phyloP scores from a whole-genome alignment of 2,329 filamentous ascomycete genomes.

The Xylaria digitata region DNA sequence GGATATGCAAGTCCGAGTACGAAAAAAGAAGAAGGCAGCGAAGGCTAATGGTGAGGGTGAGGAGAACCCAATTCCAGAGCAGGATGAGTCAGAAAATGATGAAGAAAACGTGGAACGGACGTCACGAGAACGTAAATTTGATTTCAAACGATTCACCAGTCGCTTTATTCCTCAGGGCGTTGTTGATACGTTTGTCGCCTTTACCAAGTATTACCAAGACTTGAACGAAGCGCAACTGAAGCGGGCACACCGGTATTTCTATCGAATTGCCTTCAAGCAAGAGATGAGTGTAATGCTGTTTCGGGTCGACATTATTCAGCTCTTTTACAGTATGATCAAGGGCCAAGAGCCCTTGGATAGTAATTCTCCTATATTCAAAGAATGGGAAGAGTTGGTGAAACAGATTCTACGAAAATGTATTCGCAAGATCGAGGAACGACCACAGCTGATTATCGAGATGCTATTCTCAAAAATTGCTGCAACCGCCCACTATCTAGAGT shows the following conservation, averaged over 20 bases:
- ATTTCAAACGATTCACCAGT: slow-evolving; percentile 84
- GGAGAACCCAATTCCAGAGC: slow-evolving; percentile 66
- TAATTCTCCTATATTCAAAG: slow-evolving; percentile 74
- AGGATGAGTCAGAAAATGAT: slow-evolving; percentile 79
- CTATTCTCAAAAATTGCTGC: slow-evolving; percentile 91
- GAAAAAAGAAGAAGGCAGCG: slow-evolving; percentile 77
- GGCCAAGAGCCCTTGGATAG: slow-evolving; percentile 81
- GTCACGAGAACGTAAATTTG: slow-evolving; percentile 88
- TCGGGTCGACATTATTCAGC: slow-evolving; percentile 87
- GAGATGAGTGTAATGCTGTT: slow-evolving; percentile 90
- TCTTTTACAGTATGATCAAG: slow-evolving; percentile 92
- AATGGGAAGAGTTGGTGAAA: slow-evolving; percentile 90
- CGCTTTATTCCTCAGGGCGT: slow-evolving; percentile 87
- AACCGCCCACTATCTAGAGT: slow-evolving; percentile 88
- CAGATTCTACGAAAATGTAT: slow-evolving; percentile 85
- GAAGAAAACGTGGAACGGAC: slow-evolving; percentile 75
- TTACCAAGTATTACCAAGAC: slow-evolving; percentile 83
- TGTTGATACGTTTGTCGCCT: slow-evolving; percentile 87
- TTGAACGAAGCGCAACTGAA: slow-evolving; percentile 85
- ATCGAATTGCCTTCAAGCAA: slow-evolving; percentile 93
- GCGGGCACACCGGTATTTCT: slow-evolving; percentile 92
- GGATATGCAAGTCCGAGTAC: slow-evolving; percentile 85
- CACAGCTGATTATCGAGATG: slow-evolving; percentile 88
- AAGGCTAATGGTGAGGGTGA: slow-evolving; percentile 57
- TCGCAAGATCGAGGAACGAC: slow-evolving; percentile 86